Evolutionary conservation across 495 filamentous ascomycete species (phyloP).

Genomic region (Penicillium manginii): DNA sequence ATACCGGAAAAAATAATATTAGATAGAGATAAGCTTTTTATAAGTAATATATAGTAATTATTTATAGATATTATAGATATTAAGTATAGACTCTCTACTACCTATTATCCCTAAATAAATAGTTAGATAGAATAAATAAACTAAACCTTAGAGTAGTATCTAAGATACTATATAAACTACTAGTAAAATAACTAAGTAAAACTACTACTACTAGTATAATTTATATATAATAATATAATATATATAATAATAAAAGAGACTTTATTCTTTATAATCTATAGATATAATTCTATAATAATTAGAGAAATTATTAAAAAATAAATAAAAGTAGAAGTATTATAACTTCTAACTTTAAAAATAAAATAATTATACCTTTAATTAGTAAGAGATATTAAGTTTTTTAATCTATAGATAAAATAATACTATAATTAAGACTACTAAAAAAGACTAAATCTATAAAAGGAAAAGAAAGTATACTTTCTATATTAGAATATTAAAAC

Average conservation of each 20-base stretch:
- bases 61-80: neutral
- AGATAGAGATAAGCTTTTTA: neutral
- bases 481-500: slow-evolving; percentile 10
- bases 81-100: slow-evolving; percentile 21
- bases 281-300: slow-evolving; percentile 5
- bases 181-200: slow-evolving; percentile 32
- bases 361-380: neutral
- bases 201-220: slow-evolving; percentile 28
- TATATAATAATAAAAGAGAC: neutral
- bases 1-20: neutral
- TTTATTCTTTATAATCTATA: slow-evolving; percentile 24
- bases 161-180: slow-evolving; percentile 30
- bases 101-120: slow-evolving; percentile 34
- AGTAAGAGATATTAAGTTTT: neutral
- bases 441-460: neutral
- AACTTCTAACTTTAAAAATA: neutral
- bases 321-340: neutral
- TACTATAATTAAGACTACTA: neutral
- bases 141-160: slow-evolving; percentile 22
- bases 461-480: slow-evolving; percentile 7
- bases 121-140: slow-evolving; percentile 31
- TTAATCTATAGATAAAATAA: neutral
- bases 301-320: neutral
- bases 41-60: neutral
- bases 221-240: slow-evolving; percentile 26